A percentile compares a stretch with the other conserved stretches of the same genome.
These are phyloP conservation scores for Candida albicans DNA, from an alignment of 1,139 yeast species.

Conservation along the genomic window DNA sequence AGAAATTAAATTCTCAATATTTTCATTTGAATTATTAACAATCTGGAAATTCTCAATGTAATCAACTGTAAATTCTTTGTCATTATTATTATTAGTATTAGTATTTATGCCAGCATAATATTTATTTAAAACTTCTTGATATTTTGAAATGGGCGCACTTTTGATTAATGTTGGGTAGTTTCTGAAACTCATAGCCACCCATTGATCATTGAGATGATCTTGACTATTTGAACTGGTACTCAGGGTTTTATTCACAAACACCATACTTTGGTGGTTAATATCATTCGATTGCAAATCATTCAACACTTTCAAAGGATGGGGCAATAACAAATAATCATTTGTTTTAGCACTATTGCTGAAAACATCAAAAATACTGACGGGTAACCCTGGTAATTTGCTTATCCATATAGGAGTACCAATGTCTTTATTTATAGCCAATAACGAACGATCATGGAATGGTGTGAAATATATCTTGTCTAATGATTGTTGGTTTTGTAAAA, in stretches of 20 bases:
- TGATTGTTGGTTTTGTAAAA: conserved; percentile 49
- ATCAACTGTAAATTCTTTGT: conserved; percentile 8
- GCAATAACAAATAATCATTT: conserved; percentile 48
- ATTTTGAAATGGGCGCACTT: conserved; percentile 71
- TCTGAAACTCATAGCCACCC: conserved; percentile 84
- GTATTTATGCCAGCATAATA: conserved; percentile 11
- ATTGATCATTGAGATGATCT: conserved; percentile 35
- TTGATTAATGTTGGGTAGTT: conserved; percentile 80
- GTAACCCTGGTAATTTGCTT: conserved; percentile 61
- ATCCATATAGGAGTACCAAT: conserved; percentile 81
- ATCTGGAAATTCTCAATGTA: conserved; percentile 22
- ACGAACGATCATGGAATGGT: conserved; percentile 76
- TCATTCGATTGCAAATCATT: conserved; percentile 34
- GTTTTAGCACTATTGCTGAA: conserved; percentile 36
- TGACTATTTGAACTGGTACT: conserved; percentile 35
- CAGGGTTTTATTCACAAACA: conserved; percentile 66
- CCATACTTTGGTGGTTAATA: conserved; percentile 34
- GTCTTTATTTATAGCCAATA: conserved; percentile 64
- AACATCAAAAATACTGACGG: conserved; percentile 74
- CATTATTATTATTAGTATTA: too few relatives aligned
- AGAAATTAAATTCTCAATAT: conserved; percentile 38
- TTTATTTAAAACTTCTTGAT: conserved; percentile 39
- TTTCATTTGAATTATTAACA: conserved; percentile 14
- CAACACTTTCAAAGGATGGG: conserved; percentile 61
- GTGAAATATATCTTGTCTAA: conserved; percentile 76